These are phyloP conservation scores for Hypoxylon trugodes DNA, from an alignment of 495 filamentous ascomycete genomes.

Conservation along the genomic window DNA sequence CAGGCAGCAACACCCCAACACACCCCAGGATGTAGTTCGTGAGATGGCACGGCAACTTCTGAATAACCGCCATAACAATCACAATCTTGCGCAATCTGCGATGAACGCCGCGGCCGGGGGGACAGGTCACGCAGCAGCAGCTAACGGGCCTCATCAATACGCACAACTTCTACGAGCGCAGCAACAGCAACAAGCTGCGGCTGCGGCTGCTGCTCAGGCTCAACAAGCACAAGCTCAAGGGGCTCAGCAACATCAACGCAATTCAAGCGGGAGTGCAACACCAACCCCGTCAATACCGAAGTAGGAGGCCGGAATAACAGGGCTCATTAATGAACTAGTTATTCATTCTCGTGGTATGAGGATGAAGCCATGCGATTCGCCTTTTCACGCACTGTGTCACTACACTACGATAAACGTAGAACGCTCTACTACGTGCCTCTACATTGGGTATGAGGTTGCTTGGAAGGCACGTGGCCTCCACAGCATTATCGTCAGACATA, in stretches of 20 bases:
- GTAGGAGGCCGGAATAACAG: neutral
- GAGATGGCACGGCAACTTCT: conserved; percentile 40
- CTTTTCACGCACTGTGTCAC: too few relatives aligned
- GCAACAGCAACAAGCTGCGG: conserved; percentile 58
- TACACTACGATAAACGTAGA: too few relatives aligned
- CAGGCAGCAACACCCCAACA: conserved; percentile 39
- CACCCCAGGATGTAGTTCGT: conserved; percentile 49
- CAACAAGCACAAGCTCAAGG: conserved; percentile 37
- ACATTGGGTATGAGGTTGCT: too few relatives aligned
- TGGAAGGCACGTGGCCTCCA: too few relatives aligned
- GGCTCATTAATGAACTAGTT: neutral
- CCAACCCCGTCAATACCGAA: conserved; percentile 44
- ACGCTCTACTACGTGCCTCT: too few relatives aligned
- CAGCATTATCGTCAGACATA: too few relatives aligned
- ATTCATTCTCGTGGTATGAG: neutral
- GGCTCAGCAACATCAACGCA: conserved; percentile 49
- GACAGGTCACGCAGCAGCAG: conserved; percentile 41
- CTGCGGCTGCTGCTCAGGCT: conserved; percentile 37
- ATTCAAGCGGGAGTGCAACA: conserved; percentile 55
- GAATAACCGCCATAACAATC: conserved; percentile 42
- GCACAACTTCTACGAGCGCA: conserved; percentile 77
- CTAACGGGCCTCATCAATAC: conserved; percentile 69
- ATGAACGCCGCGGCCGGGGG: conserved; percentile 73
- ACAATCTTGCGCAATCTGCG: conserved; percentile 62
- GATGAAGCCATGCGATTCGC: too few relatives aligned